Conservation (phyloP, 1,139 yeast genomes). For the Diutina ranongensis region DNA sequence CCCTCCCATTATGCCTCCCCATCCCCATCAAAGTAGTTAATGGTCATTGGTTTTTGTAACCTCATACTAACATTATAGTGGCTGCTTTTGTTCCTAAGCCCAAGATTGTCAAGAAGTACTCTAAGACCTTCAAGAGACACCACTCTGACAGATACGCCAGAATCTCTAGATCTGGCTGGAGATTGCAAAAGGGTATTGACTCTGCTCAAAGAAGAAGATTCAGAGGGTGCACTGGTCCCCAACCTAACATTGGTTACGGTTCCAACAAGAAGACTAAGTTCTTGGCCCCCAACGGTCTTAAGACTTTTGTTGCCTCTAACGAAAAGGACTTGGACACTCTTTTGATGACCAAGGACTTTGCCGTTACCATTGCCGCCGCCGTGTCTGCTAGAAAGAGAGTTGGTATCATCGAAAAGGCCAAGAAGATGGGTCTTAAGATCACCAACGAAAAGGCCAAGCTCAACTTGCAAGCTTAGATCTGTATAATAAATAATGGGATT, state of each 20-base stretch:
- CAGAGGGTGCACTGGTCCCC: conserved; percentile 92
- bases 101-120: conserved; percentile 98
- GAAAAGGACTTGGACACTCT: conserved; percentile 88
- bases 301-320: conserved; percentile 91
- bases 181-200: conserved; percentile 99
- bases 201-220: conserved; percentile 99
- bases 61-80: conserved; percentile 2
- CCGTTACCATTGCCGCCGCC: conserved; percentile 99
- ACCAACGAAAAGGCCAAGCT: conserved; percentile 99
- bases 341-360: conserved; percentile 92
- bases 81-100: conserved; percentile 1
- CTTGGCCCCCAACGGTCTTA: conserved; percentile 97
- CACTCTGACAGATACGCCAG: conserved; percentile 99
- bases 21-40: too few relatives aligned
- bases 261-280: conserved; percentile 98
- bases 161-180: conserved; percentile 91
- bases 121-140: conserved; percentile 99
- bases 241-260: conserved; percentile 99
- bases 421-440: conserved; percentile 96
- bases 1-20: too few relatives aligned
- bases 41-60: too few relatives aligned
- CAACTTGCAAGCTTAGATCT: conserved; percentile 85
- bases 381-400: conserved; percentile 98
- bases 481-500: conserved; percentile 6
- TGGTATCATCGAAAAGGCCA: conserved; percentile 92